Evolutionary conservation across 768 basidiomycete genomes (phyloP).

Genomic region (Pisolithus albus): DNA sequence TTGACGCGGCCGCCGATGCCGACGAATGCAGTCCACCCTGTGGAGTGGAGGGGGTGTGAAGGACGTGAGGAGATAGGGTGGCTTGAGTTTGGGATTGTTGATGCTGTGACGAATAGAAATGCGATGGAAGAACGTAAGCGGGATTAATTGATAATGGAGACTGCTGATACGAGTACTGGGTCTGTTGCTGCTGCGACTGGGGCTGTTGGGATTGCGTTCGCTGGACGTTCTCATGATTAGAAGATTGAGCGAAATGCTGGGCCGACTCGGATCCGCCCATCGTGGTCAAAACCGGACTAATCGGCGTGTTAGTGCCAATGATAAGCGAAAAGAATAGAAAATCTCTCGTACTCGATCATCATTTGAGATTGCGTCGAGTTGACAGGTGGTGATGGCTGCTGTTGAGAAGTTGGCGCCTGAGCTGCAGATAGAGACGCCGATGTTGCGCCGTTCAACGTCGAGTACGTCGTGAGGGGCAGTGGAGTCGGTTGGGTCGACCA

Average conservation of each 20-base stretch:
- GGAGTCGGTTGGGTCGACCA: slow-evolving; percentile 39
- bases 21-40: slow-evolving; percentile 33
- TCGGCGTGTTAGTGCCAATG: slow-evolving; percentile 10
- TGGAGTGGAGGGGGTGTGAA: slow-evolving; percentile 49
- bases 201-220: slow-evolving; percentile 30
- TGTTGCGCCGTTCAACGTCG: slow-evolving; percentile 74
- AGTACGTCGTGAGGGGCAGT: slow-evolving; percentile 66
- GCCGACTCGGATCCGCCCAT: slow-evolving; percentile 45
- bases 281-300: slow-evolving; percentile 55
- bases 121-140: slow-evolving; percentile 32
- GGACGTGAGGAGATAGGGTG: slow-evolving; percentile 63
- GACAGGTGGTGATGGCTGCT: slow-evolving; percentile 23
- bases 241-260: slow-evolving; percentile 39
- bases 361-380: slow-evolving; percentile 31
- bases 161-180: slow-evolving; percentile 36
- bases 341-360: slow-evolving; percentile 61
- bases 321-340: slow-evolving; percentile 4
- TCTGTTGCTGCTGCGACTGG: slow-evolving; percentile 30
- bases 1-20: slow-evolving; percentile 20
- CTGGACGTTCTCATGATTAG: slow-evolving; percentile 33
- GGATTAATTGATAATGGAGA: slow-evolving; percentile 38
- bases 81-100: slow-evolving; percentile 40
- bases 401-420: slow-evolving; percentile 24
- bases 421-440: slow-evolving; percentile 32
- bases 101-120: slow-evolving; percentile 28